Evolutionary conservation across 2,329 filamentous ascomycete species (phyloP).

Genomic region (Ophiosphaerella herpotricha): DNA sequence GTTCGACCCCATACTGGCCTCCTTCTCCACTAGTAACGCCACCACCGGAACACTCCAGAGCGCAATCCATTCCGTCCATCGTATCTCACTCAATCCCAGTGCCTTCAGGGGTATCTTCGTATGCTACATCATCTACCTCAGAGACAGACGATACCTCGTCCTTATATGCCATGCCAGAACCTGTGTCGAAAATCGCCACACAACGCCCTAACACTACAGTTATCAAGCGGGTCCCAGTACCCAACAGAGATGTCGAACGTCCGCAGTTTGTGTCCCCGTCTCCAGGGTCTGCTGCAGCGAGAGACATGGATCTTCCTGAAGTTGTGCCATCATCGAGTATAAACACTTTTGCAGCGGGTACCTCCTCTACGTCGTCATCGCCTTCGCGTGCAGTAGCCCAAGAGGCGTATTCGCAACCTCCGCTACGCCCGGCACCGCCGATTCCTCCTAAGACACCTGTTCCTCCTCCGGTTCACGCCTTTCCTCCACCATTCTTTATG

Average conservation of each 20-base stretch:
- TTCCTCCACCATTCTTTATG: neutral
- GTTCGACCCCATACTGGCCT: neutral
- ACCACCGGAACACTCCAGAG: neutral
- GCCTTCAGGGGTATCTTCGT: neutral
- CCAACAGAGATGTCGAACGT: neutral
- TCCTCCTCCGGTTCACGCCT: no score
- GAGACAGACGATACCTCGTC: conserved; percentile 4
- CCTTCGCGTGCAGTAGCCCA: neutral
- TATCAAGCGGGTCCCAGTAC: neutral
- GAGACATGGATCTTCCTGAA: neutral
- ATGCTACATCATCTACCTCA: neutral
- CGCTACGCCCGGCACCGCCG: no score
- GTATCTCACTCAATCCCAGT: neutral
- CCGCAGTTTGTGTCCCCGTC: no score
- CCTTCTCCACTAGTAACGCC: neutral
- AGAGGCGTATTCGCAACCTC: neutral
- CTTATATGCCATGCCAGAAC: conserved; percentile 1
- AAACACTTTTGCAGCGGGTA: neutral
- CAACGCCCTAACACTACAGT: neutral
- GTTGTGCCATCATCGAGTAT: neutral
- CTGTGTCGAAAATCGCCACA: neutral
- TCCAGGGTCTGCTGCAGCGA: neutral
- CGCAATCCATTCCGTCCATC: conserved; percentile 2
- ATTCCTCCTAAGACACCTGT: no score
- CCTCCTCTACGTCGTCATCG: neutral